Percentiles rank a stretch among this genome's conserved stretches.
phyloP scores from a whole-genome alignment of 768 basidiomycete species.

The Pholiota molesta region DNA sequence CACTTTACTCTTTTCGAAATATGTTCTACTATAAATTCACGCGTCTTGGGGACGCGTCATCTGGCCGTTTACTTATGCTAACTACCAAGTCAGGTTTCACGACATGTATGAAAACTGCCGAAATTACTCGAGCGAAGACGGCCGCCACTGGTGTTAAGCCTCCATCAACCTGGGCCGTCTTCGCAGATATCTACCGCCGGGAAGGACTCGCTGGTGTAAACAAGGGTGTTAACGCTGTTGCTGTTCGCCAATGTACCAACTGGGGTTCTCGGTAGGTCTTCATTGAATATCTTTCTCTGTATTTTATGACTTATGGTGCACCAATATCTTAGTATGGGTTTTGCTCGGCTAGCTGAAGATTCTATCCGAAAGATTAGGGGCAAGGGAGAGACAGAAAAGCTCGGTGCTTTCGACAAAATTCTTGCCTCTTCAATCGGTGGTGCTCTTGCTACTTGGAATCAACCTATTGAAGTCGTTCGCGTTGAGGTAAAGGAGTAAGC shows the following conservation, averaged over 20 bases:
- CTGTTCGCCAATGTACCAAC: slow-evolving; percentile 90
- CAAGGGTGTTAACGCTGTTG: slow-evolving; percentile 97
- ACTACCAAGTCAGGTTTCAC: slow-evolving; percentile 73
- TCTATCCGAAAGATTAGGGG: slow-evolving; percentile 78
- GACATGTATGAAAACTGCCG: slow-evolving; percentile 99
- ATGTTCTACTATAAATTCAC: neutral
- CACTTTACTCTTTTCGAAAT: neutral
- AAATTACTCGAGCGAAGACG: slow-evolving; percentile 96
- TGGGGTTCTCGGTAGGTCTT: slow-evolving; percentile 82
- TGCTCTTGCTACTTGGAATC: slow-evolving; percentile 98
- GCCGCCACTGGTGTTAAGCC: slow-evolving; percentile 83
- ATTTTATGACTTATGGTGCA: neutral
- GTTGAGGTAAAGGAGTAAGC: slow-evolving; percentile 73
- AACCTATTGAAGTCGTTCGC: slow-evolving; percentile 96
- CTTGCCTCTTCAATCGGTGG: slow-evolving; percentile 87
- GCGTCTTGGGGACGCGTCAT: neutral
- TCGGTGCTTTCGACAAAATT: slow-evolving; percentile 85
- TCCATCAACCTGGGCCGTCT: slow-evolving; percentile 92
- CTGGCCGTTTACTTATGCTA: slow-evolving; percentile 3
- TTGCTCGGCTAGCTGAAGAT: slow-evolving; percentile 89
- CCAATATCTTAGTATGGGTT: slow-evolving; percentile 75
- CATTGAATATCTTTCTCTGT: neutral
- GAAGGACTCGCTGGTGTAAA: slow-evolving; percentile 97
- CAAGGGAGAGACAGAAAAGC: slow-evolving; percentile 73
- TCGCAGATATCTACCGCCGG: slow-evolving; percentile 90